Base-by-base conservation (phyloP, 176 grass and related monocot species). In the Coix lacrymajobi region DNA sequence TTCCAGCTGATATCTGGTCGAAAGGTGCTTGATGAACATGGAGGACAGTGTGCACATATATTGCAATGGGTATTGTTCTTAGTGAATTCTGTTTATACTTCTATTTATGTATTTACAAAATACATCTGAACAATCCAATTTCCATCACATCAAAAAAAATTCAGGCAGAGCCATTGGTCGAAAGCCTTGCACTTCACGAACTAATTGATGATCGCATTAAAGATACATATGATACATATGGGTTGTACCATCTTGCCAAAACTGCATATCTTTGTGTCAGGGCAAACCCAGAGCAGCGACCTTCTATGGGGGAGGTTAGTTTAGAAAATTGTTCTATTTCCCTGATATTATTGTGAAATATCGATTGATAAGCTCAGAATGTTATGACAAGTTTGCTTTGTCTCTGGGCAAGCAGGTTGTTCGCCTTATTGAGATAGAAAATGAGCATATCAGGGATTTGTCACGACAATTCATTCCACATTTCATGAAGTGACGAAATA, bases 1-100 rank as follows among this genome's bases (percentile, higher is more conserved):
- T 94, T 94, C 85, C 92, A 94, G 84, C 73, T 94, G 81, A 94
- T 94, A 91, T 94, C 89, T 11, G 92, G 92, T 77, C 77, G 69
- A 15, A 85, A 79, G 52, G 86, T 94, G 38, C 46, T 91, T 14
- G 81, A 82, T 31, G 89, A 91, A 52, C 32, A 36, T 51, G 89
- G 40, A 82, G 92, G 80, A 46, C 77, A 91, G 36, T 52, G 48
- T 39, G 72, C 75, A 17, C 92, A 91, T 79, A 75, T 94, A 79
- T 40, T 94, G 84, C 72, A 87, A 89, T 91, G 92, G 92, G 92
- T 94, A 76, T 87, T 71, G 6, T 13, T 43, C 66, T 31, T 45
- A 26, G 79, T 82, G 10, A 15, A 83, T 83, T 48, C 11, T 39
- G 52, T 13, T 72, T 68, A 70, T 25, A 70, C 1, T 49, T 73